Percentiles rank a stretch among this genome's conserved stretches.
These are phyloP conservation scores for Myxozyma mucilagina DNA, from an alignment of 805 yeast genomes.

Conservation along the genomic window DNA sequence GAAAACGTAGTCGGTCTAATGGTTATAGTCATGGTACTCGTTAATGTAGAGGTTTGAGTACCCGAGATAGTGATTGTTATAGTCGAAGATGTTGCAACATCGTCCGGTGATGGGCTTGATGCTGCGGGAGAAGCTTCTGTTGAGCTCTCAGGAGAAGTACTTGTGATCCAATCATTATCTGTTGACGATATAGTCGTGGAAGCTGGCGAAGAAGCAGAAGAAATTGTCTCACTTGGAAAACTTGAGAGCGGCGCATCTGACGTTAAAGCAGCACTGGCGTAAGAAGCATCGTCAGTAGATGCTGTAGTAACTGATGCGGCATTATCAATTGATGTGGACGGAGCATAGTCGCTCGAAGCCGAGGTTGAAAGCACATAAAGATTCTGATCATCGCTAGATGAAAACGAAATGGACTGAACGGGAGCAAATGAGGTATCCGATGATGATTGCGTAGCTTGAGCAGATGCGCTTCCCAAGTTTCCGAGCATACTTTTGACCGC, in stretches of 20 bases:
- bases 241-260: too few species aligned
- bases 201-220: neutral
- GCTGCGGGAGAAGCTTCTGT: neutral
- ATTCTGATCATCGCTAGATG: neutral
- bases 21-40: conserved; percentile 12
- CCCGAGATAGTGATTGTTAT: conserved; percentile 3
- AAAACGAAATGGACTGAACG: neutral
- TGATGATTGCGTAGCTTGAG: neutral
- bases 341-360: neutral
- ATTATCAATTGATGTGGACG: conserved; percentile 3
- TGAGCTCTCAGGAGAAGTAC: neutral
- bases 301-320: neutral
- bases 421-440: neutral
- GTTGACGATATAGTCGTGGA: neutral
- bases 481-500: conserved; percentile 48
- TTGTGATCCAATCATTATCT: too few species aligned
- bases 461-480: neutral
- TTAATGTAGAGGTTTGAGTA: conserved; percentile 21
- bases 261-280: too few species aligned
- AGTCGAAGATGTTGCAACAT: neutral
- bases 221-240: neutral
- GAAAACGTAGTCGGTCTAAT: conserved; percentile 13
- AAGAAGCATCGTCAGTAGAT: neutral
- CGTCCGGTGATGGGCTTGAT: conserved; percentile 15
- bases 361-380: neutral